Evolutionary conservation across 1,284 basidiomycete genomes (phyloP).

Genomic region (Boletus coffeatus): DNA sequence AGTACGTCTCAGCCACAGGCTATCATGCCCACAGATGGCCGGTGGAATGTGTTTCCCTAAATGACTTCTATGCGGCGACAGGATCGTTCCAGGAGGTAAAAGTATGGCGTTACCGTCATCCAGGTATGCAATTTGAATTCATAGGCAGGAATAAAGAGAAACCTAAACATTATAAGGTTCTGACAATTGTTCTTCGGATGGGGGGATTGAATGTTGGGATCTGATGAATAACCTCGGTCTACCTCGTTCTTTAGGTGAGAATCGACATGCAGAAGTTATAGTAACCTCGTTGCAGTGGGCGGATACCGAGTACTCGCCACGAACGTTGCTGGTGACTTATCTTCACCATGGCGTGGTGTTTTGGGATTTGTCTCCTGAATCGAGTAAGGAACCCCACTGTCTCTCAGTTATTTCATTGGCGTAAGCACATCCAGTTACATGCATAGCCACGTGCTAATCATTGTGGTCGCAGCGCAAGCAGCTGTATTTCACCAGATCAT

Average conservation of each 20-base stretch:
- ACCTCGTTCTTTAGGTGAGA: not conserved
- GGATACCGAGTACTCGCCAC: not conserved
- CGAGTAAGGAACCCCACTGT: not conserved
- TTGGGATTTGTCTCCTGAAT: not conserved
- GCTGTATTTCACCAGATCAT: not conserved
- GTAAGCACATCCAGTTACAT: not conserved
- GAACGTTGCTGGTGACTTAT: not conserved
- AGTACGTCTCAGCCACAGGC: not conserved
- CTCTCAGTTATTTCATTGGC: not conserved
- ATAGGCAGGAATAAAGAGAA: no score
- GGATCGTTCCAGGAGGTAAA: not conserved
- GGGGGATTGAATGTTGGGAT: not conserved
- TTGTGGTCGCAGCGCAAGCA: not conserved
- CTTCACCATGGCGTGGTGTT: not conserved
- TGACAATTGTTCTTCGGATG: no score
- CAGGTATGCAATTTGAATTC: no score
- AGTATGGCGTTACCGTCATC: not conserved
- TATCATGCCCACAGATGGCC: not conserved
- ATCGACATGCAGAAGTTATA: not conserved
- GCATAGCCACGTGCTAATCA: not conserved
- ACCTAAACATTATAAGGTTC: no score
- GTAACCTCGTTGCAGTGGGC: not conserved
- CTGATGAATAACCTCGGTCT: not conserved
- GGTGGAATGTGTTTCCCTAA: not conserved
- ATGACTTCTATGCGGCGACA: not conserved